Evolutionary conservation across 139 green algal species (phyloP), one percentile per base, ranked within the genome.

Genomic region (Tetradesmus lagerheimii): DNA sequence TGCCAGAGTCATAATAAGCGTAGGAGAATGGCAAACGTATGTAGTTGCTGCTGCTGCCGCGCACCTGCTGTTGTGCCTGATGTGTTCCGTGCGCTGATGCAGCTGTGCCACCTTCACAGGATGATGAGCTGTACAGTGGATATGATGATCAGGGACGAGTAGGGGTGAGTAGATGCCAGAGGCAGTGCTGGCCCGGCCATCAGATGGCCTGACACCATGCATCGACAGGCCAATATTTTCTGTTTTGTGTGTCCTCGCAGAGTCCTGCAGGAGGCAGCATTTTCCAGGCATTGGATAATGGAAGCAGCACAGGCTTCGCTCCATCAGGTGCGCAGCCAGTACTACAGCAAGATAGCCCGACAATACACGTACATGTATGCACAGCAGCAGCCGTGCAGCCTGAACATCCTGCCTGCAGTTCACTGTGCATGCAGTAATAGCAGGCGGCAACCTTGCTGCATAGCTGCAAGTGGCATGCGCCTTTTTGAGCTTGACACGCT

Each of bases 41-140:
- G 16, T 18, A n/a, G 4, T 23, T 31, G 57, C 3, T 62, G 57
- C 53, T 66, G 53, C 57, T 71, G 57, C 57, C n/a, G 20, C 23
- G 47, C 8, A 62, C 47, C 47, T 62, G 18, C 47, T 62, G 47
- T 20, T 62, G 8, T 62, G 47, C 47, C 47, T 62, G 47, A 1
- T 62, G 47, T 71, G 57, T 71, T 71, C 23, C 8, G 23, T 31
- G 16, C 15, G 57, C 57, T 71, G 57, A 71, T 71, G 57, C 8
- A 71, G 57, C 31, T 31, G 23, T 50, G 25, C 31, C 53, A 47
- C 37, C 53, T 35, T 57, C 34, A 47, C 91, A 94, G 91, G 93
- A 95, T 12, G 93, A 96, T 31, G 94, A 96, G 43, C 90, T 96
- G 1, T 96, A 96, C 91, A 90, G 90, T 82, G 94, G 94, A 23